Conservation (phyloP, 768 basidiomycete species). For the Trametes cingulata region DNA sequence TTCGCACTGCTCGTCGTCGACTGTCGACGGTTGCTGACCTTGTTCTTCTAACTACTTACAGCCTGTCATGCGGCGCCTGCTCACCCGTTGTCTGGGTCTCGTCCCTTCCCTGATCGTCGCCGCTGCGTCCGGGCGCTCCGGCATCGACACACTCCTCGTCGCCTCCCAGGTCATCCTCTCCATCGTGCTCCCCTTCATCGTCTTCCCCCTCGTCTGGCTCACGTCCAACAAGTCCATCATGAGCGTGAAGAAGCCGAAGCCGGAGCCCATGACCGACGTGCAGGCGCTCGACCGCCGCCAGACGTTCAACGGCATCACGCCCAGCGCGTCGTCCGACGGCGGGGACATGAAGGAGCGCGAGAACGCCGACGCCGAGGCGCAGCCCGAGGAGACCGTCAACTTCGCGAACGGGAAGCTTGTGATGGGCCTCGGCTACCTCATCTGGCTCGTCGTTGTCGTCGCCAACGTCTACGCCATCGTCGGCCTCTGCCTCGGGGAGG, state of each 20-base stretch:
- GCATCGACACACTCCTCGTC: slow-evolving; percentile 80
- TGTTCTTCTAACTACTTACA: slow-evolving; percentile 35
- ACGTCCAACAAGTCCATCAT: slow-evolving; percentile 70
- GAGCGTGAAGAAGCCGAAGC: slow-evolving; percentile 48
- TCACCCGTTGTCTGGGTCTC: slow-evolving; percentile 81
- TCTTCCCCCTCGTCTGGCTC: slow-evolving; percentile 77
- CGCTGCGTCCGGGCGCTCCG: slow-evolving; percentile 62
- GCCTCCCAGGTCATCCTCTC: slow-evolving; percentile 83
- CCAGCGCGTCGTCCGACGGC: background rate
- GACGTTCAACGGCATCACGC: background rate
- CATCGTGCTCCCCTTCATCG: slow-evolving; percentile 82
- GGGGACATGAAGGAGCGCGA: background rate
- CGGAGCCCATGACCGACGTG: background rate
- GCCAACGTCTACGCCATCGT: slow-evolving; percentile 81
- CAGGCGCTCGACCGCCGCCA: background rate
- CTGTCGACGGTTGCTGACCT: slow-evolving; percentile 14
- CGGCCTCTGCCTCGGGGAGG: slow-evolving; percentile 48
- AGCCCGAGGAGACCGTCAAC: slow-evolving; percentile 47
- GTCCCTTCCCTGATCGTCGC: slow-evolving; percentile 84
- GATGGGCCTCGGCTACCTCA: slow-evolving; percentile 50
- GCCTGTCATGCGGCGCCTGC: slow-evolving; percentile 75
- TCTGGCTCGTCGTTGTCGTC: slow-evolving; percentile 65
- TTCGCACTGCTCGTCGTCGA: background rate
- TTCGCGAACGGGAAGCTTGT: slow-evolving; percentile 61
- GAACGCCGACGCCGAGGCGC: slow-evolving; percentile 19